A percentile compares a stretch with the other conserved stretches of the same genome.
Evolutionary conservation across 1,284 basidiomycete species (phyloP).

Genomic region (Papiliotrema nemorosa): DNA sequence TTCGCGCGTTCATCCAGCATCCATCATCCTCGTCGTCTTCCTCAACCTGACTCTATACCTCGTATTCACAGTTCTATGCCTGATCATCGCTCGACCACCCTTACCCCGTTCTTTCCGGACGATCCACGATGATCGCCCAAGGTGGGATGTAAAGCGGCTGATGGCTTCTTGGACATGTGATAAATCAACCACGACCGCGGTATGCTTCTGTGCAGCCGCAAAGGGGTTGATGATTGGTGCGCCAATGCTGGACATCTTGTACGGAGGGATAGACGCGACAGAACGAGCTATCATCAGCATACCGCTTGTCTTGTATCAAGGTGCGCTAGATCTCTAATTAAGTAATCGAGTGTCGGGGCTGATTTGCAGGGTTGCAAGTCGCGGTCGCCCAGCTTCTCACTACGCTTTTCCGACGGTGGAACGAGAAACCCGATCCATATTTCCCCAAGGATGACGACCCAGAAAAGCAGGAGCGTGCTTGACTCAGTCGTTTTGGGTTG

Average conservation of each 20-base stretch:
- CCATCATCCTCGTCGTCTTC: conserved; percentile 19
- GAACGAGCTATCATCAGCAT: conserved; percentile 1
- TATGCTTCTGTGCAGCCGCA: conserved; percentile 25
- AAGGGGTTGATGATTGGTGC: conserved; percentile 22
- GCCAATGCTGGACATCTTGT: conserved; percentile 20
- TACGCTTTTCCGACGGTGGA: conserved; percentile 1
- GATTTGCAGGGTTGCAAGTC: background rate
- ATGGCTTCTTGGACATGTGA: conserved; percentile 7
- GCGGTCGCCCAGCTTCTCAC: conserved; percentile 1
- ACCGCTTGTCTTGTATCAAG: conserved; percentile 3
- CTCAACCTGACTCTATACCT: conserved; percentile 18
- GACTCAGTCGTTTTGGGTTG: no score
- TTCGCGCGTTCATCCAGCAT: conserved; percentile 11
- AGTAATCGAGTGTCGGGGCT: background rate
- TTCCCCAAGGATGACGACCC: no score
- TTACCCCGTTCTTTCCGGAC: conserved; percentile 6
- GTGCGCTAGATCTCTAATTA: background rate
- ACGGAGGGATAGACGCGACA: conserved; percentile 7
- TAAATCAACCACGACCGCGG: conserved; percentile 19
- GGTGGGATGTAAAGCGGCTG: no score
- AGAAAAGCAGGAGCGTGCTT: no score
- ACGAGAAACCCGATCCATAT: conserved; percentile 2
- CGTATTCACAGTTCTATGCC: conserved; percentile 15
- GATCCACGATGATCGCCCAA: background rate
- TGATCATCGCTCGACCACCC: conserved; percentile 14